Percentiles rank a stretch among this genome's conserved stretches.
These are phyloP conservation scores for Echium plantagineum DNA, from an alignment of 257 asterid species.

Conservation along the genomic window DNA sequence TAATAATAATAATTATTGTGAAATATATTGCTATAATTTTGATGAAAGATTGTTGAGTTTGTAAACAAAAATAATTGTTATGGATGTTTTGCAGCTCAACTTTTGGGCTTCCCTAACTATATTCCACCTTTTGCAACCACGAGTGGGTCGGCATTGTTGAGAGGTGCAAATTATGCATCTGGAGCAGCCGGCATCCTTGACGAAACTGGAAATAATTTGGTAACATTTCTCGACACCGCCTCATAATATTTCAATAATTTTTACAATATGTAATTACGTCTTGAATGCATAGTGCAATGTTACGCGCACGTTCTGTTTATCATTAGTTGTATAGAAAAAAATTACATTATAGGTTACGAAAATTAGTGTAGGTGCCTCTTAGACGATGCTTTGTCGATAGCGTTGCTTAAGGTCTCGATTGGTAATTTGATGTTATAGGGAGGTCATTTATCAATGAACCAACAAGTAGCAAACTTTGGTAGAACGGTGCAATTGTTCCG, in stretches of 20 bases:
- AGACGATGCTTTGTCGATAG: too few relatives aligned
- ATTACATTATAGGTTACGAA: too few relatives aligned
- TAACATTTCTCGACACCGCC: slow-evolving; percentile 6
- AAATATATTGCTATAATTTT: too few relatives aligned
- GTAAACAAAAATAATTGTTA: neutral
- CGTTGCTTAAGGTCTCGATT: too few relatives aligned
- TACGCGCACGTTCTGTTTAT: too few relatives aligned
- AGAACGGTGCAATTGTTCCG: slow-evolving; percentile 44
- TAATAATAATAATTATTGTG: slow-evolving; percentile 3
- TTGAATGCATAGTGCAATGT: too few relatives aligned
- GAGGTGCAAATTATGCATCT: slow-evolving; percentile 74
- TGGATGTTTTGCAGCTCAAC: slow-evolving; percentile 46
- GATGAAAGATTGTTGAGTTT: neutral
- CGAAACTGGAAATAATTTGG: slow-evolving; percentile 92
- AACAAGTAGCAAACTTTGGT: slow-evolving; percentile 57
- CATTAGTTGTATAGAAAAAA: too few relatives aligned
- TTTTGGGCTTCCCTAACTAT: slow-evolving; percentile 62
- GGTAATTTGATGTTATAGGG: slow-evolving; percentile 37
- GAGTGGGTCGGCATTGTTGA: slow-evolving; percentile 47
- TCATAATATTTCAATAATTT: too few relatives aligned
- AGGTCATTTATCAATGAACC: slow-evolving; percentile 63
- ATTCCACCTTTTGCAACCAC: slow-evolving; percentile 52
- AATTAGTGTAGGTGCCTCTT: too few relatives aligned
- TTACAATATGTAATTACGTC: too few relatives aligned
- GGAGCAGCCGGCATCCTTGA: slow-evolving; percentile 89